Evolutionary conservation across 129 eudicot genomes (phyloP).

Genomic region (Chrysanthemum makinoi): DNA sequence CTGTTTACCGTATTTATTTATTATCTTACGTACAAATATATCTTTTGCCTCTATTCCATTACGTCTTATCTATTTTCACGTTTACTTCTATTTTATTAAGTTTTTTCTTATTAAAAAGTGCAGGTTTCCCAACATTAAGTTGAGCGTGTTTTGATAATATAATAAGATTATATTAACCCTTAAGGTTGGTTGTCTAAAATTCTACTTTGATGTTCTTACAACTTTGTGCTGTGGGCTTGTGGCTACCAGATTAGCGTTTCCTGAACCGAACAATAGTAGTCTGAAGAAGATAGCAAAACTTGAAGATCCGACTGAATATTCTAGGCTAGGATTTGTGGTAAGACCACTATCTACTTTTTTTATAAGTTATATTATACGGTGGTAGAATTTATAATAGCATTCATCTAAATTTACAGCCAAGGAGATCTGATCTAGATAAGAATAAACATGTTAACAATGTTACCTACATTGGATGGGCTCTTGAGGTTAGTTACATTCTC

Average conservation of each 20-base stretch:
- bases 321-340: conserved; percentile 37
- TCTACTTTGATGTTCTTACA: not conserved
- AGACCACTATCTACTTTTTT: conserved; percentile 12
- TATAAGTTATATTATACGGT: not conserved
- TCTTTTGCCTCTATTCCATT: no score
- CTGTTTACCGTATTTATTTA: no score
- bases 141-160: not conserved
- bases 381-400: not conserved
- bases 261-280: not conserved
- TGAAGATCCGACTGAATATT: not conserved
- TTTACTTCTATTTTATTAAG: no score
- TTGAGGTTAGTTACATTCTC: conserved; percentile 51
- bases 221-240: not conserved
- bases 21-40: no score
- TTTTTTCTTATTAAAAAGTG: no score
- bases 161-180: no score
- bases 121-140: no score
- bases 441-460: conserved; percentile 89
- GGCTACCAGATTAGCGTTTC: not conserved
- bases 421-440: conserved; percentile 88
- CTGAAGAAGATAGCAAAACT: conserved; percentile 9
- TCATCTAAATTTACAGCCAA: conserved; percentile 47
- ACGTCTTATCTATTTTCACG: no score
- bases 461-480: conserved; percentile 78
- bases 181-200: no score